phyloP scores from a whole-genome alignment of 768 basidiomycete species.

The Termitomyces sp. region DNA sequence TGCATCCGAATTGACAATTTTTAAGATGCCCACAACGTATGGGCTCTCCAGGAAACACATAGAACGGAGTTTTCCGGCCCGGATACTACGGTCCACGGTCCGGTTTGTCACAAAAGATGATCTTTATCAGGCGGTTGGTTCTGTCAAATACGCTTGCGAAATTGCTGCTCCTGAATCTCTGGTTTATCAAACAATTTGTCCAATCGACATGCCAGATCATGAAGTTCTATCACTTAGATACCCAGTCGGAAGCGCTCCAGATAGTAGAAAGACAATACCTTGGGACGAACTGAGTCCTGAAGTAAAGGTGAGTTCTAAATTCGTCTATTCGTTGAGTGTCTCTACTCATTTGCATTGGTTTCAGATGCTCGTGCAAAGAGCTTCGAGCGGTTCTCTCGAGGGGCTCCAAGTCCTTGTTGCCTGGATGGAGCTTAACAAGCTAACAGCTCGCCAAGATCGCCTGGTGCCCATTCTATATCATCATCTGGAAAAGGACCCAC shows the following conservation, averaged over 20 bases:
- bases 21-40: background rate
- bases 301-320: background rate
- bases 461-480: slow-evolving; percentile 2
- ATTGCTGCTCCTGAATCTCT: background rate
- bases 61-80: background rate
- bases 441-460: slow-evolving; percentile 6
- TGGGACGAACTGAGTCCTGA: slow-evolving; percentile 7
- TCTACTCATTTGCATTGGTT: background rate
- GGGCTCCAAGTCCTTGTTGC: slow-evolving; percentile 6
- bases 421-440: slow-evolving; percentile 9
- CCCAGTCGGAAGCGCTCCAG: slow-evolving; percentile 1
- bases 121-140: too few species aligned
- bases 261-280: slow-evolving; percentile 1
- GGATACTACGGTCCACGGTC: background rate
- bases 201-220: background rate
- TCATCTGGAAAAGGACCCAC: slow-evolving; percentile 1
- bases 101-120: background rate
- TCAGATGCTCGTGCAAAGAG: background rate
- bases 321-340: background rate
- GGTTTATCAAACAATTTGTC: background rate
- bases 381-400: slow-evolving; percentile 1
- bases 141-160: too few species aligned
- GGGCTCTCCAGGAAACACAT: background rate
- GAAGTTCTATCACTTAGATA: background rate
- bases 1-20: too few species aligned